Conservation (phyloP, 345 rosid genomes). For the Populus ilicifolia region DNA sequence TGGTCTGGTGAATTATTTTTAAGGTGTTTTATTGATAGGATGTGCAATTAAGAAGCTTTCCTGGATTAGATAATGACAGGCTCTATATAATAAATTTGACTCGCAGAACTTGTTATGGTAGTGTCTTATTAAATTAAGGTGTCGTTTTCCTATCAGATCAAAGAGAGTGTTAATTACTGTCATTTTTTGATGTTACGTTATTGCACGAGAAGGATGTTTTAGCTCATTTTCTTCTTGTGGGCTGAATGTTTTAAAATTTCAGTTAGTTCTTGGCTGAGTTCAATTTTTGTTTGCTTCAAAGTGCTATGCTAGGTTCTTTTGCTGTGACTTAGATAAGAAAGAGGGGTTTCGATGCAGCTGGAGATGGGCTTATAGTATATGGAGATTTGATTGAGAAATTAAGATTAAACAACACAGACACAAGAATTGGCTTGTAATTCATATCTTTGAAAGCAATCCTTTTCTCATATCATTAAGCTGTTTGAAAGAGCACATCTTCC, state of each 20-base stretch:
- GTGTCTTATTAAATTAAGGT: neutral
- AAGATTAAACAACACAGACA: neutral
- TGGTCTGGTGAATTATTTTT: neutral
- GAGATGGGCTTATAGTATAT: neutral
- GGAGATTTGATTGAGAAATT: neutral
- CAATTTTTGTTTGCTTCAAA: neutral
- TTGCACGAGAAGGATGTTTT: neutral
- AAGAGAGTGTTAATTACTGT: neutral
- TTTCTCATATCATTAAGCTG: neutral
- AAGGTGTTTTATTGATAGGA: neutral
- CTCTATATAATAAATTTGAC: constrained; percentile 2
- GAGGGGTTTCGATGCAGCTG: neutral
- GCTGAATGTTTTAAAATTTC: neutral
- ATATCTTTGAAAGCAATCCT: neutral
- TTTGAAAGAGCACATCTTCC: neutral
- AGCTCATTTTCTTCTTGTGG: neutral
- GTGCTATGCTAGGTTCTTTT: neutral
- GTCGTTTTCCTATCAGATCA: constrained; percentile 7
- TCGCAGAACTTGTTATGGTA: neutral
- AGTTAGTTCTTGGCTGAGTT: neutral
- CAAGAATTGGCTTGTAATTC: neutral
- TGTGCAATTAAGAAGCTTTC: neutral
- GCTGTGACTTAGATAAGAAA: neutral
- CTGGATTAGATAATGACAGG: constrained; percentile 6
- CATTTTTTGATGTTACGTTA: neutral